Conservation (phyloP, 768 basidiomycete species). For the Pulveroboletus sp. region DNA sequence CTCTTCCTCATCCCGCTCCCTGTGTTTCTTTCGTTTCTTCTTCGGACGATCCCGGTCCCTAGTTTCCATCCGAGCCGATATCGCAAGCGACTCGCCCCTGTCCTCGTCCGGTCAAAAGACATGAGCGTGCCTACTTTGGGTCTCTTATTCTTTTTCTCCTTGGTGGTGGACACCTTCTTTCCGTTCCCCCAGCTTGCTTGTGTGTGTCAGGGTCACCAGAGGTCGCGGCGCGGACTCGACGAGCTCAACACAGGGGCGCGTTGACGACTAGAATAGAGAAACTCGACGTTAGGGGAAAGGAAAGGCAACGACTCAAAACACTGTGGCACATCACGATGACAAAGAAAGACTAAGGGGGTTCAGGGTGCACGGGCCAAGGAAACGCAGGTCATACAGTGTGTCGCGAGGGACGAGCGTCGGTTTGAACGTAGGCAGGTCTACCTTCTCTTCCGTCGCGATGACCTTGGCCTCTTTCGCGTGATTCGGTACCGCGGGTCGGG, state of each 20-base stretch:
- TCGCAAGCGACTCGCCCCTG: conserved; percentile 37
- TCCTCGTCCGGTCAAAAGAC: conserved; percentile 77
- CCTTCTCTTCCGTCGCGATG: conserved; percentile 16
- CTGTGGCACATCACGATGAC: too few relatives aligned
- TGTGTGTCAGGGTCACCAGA: too few relatives aligned
- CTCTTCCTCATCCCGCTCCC: conserved; percentile 49
- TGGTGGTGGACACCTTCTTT: conserved; percentile 41
- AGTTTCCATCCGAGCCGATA: conserved; percentile 29
- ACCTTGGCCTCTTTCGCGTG: neutral
- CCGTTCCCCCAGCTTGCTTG: conserved; percentile 40
- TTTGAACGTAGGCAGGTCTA: conserved; percentile 74
- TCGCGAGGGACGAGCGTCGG: conserved; percentile 75
- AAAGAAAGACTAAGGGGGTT: too few relatives aligned
- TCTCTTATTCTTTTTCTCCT: conserved; percentile 49
- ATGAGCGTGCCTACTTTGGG: conserved; percentile 50
- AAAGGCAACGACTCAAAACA: too few relatives aligned
- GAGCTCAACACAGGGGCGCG: too few relatives aligned
- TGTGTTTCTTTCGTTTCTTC: conserved; percentile 41
- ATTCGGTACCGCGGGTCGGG: neutral
- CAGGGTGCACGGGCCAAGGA: too few relatives aligned
- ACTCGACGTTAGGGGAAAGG: too few relatives aligned
- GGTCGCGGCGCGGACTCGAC: too few relatives aligned
- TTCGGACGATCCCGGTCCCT: conserved; percentile 37
- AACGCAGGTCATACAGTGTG: too few relatives aligned
- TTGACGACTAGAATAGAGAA: too few relatives aligned